Evolutionary conservation across 2,329 filamentous ascomycete genomes (phyloP), one percentile per base, ranked within the genome.

Genomic region (Akanthomyces uredinophilus): DNA sequence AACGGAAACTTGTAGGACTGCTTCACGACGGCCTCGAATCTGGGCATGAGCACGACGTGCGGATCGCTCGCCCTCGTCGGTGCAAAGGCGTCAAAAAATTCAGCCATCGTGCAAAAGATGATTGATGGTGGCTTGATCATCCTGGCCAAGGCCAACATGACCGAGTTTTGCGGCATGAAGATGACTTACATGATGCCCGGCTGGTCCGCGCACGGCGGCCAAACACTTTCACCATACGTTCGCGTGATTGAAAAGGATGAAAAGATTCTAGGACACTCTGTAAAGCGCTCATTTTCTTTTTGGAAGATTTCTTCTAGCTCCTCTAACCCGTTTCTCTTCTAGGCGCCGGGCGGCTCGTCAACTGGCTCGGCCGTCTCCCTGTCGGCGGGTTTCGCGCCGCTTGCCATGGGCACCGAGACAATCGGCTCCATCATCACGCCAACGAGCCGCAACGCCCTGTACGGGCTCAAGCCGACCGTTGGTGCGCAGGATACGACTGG

Each of bases 331-430:
- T 14, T 46, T 4, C n/a, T 35, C 32, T 22, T 51, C 29, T 8
- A 74, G 68, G 64, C 66, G 1, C 72, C 73, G 1, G 70, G 70
- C 0, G 73, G 73, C 35, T 75, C 70, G 0, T 74, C 72, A 1
- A 63, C 68, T 1, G 73, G 73, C 22, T 73, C 73, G n/a, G 72
- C 69, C 13, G 72, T 75, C 3, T 68, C 68, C 4, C 68, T 73
- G 0, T 67, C 71, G 0, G 70, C 71, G 4, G 72, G 73, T 0
- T 71, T 70, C 29, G 63, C 61, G 32, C 72, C 73, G 32, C 64
- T 75, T 4, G 68, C 71, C 10, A 68, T 74, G 29, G 72, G 67
- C 8, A 71, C 71, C 20, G 72, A 75, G 64, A 75, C 73, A 7
- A 65, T 69, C 13, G 71, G 72, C 5, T 75, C 69, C 1, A 67